Evolutionary conservation across 2,329 filamentous ascomycete genomes (phyloP).

Genomic region (Ploettnerulaceae sp.): DNA sequence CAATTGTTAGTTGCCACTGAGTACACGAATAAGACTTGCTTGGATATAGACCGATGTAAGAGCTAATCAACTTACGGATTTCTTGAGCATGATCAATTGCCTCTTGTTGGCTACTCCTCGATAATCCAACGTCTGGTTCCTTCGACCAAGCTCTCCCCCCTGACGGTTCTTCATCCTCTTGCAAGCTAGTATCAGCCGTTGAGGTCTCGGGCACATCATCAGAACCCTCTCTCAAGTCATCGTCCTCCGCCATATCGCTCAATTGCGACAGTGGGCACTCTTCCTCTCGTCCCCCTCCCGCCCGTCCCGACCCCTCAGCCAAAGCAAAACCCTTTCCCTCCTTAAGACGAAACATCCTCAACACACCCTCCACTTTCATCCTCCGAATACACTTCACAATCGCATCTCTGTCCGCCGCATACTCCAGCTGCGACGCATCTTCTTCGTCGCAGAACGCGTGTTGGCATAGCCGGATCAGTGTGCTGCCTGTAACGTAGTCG

Average conservation of each 20-base stretch:
- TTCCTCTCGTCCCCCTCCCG: not conserved
- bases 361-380: conserved; percentile 1
- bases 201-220: not conserved
- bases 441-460: not conserved
- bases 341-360: not conserved
- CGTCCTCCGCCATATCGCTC: not conserved
- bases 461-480: conserved; percentile 1
- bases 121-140: not conserved
- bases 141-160: not conserved
- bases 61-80: not conserved
- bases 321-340: not conserved
- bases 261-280: not conserved
- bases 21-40: too few species aligned
- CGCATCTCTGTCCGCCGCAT: not conserved
- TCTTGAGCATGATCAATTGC: not conserved
- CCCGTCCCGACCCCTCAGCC: not conserved
- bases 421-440: not conserved
- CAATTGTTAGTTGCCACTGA: not conserved
- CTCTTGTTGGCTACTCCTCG: not conserved
- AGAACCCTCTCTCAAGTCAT: not conserved
- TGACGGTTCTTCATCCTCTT: not conserved
- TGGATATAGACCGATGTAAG: too few species aligned
- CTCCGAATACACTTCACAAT: conserved; percentile 7
- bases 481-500: not conserved
- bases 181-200: not conserved